Base-by-base conservation (phyloP, 2,329 filamentous ascomycete genomes). In the Alternaria brassicae region DNA sequence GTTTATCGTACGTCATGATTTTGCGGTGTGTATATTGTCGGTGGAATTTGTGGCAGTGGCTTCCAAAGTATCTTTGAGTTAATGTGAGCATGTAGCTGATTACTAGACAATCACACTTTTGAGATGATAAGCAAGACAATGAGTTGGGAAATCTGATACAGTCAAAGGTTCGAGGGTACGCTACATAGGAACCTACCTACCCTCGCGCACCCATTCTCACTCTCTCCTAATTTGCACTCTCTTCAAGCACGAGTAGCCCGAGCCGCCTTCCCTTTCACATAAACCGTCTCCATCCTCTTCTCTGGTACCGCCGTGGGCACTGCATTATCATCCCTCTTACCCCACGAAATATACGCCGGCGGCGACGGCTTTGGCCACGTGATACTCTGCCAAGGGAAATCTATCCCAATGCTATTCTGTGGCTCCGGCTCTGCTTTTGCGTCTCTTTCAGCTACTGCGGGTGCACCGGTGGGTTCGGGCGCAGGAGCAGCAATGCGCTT, bases 341-440 rank as follows among this genome's bases (percentile, higher is more conserved):
- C 63, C 67, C 67, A 68, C 15, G 56, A 60, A 19, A 68, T 50
- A 23, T 53, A 44, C 10, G 52, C 51, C 6, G 60, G 60, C 2
- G 56, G 52, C n/a, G 19, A 15, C 3, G 54, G 57, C 30, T 60
- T 57, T 1, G 53, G 56, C 56, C 56, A 56, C 25, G 50, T 32
- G 50, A 55, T 27, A 25, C 50, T 53, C 23, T 28, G 28, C 32
- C 30, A 47, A 0, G 58, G 61, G 3, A 51, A 50, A 7, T 62
- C 36, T 0, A 65, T 15, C 1, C 57, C 55, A 8, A 61, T 57
- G 7, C 47, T 32, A 23, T 56, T 30, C 36, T 52, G 51, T 2
- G 57, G 60, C 9, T n/a, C 34, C 9, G 60, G 48, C n/a, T 19
- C 32, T 7, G 56, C 50, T 27, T 62, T 27, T 1, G 56, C 50